phyloP scores from a whole-genome alignment of 2,329 filamentous ascomycete genomes.

The Trichoderma sp. region DNA sequence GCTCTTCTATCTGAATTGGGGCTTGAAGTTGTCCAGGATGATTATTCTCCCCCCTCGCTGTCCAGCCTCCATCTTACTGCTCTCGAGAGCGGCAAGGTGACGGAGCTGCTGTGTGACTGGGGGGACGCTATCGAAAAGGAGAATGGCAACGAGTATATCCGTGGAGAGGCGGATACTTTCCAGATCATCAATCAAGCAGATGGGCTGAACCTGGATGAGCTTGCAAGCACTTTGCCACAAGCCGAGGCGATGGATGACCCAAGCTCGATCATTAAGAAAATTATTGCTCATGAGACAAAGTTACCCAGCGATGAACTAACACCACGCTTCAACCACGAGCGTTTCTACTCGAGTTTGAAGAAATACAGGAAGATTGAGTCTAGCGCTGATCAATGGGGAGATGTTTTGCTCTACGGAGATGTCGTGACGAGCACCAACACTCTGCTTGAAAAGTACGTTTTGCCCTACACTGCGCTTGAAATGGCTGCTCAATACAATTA shows the following conservation, averaged over 20 bases:
- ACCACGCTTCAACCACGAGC: conserved; percentile 79
- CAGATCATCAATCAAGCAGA: conserved; percentile 66
- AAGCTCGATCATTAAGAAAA: conserved; percentile 66
- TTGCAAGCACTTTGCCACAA: conserved; percentile 51
- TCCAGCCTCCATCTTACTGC: conserved; percentile 82
- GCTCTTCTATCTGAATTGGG: conserved; percentile 77
- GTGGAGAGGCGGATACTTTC: conserved; percentile 80
- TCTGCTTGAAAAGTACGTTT: conserved; percentile 74
- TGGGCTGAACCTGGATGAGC: conserved; percentile 54
- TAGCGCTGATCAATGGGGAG: conserved; percentile 68
- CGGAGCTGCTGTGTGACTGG: conserved; percentile 64
- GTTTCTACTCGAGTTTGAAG: conserved; percentile 70
- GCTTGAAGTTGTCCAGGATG: conserved; percentile 70
- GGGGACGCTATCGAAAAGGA: conserved; percentile 64
- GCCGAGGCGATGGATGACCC: conserved; percentile 63
- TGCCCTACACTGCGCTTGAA: not conserved
- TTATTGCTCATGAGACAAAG: conserved; percentile 67
- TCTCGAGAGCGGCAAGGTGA: conserved; percentile 59
- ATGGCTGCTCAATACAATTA: not conserved
- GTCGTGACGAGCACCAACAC: conserved; percentile 94
- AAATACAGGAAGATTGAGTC: conserved; percentile 59
- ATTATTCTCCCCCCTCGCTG: conserved; percentile 69
- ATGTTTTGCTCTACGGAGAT: conserved; percentile 79
- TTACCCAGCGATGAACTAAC: conserved; percentile 71
- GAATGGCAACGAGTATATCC: conserved; percentile 68